These are phyloP conservation scores for Rubia peregrina DNA, from an alignment of 305 asterid species.

Conservation along the genomic window DNA sequence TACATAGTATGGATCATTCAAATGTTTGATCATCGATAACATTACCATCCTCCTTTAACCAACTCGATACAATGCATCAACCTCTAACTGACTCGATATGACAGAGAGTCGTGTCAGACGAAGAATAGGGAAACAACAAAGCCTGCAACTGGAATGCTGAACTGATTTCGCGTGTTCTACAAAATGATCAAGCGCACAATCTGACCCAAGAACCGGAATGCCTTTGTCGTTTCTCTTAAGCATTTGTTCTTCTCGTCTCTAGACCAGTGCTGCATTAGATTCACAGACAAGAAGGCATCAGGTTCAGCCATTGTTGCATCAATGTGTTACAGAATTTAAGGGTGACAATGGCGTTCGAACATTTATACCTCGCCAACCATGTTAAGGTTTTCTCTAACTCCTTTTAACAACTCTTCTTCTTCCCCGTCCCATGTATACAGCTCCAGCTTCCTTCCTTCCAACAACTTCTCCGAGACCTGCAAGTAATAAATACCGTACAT, in stretches of 20 bases:
- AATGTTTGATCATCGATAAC: too few relatives aligned
- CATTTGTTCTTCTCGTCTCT: conserved; percentile 78
- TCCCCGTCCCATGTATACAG: conserved; percentile 69
- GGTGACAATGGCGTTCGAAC: neutral
- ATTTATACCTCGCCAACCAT: conserved; percentile 66
- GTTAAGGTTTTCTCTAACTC: conserved; percentile 72
- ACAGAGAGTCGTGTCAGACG: neutral
- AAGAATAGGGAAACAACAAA: too few relatives aligned
- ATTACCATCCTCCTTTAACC: too few relatives aligned
- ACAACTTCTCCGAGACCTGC: conserved; percentile 55
- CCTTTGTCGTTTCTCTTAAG: conserved; percentile 70
- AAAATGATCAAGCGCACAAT: conserved; percentile 70
- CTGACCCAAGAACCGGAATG: conserved; percentile 79
- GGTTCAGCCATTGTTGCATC: conserved; percentile 12
- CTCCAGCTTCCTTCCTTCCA: conserved; percentile 63
- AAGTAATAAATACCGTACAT: neutral
- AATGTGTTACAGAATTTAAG: neutral
- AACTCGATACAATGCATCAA: neutral
- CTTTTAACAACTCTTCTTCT: conserved; percentile 53
- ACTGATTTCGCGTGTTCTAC: conserved; percentile 18
- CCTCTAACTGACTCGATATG: too few relatives aligned
- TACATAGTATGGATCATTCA: too few relatives aligned
- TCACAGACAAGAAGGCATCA: conserved; percentile 12
- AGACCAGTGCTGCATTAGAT: conserved; percentile 66
- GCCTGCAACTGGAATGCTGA: neutral